phyloP scores from a whole-genome alignment of 176 grass and related monocot species.

The Panicum miliaceum region DNA sequence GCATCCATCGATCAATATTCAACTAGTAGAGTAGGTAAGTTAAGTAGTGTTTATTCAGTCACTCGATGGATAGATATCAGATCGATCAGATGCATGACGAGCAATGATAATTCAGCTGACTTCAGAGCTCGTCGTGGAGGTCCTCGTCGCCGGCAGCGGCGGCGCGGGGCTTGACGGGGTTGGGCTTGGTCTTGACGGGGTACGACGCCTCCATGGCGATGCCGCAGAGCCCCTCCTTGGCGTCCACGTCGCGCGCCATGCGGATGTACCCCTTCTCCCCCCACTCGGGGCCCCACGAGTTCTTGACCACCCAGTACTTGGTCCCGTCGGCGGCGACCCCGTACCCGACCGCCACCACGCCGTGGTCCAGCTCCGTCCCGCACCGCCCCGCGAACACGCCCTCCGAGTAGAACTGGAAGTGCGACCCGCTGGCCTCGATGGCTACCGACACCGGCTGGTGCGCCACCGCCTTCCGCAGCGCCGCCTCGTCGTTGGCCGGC shows the following conservation, averaged over 20 bases:
- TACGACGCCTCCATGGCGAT: constrained; percentile 64
- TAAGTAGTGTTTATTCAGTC: background rate
- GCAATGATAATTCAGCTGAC: background rate
- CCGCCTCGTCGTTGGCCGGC: constrained; percentile 52
- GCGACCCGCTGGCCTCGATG: constrained; percentile 58
- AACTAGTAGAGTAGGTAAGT: no score
- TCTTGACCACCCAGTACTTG: constrained; percentile 76
- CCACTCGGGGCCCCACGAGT: constrained; percentile 63
- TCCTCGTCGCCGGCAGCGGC: background rate
- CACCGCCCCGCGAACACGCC: constrained; percentile 56
- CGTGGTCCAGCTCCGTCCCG: constrained; percentile 57
- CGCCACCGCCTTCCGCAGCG: constrained; percentile 59
- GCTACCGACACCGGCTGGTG: constrained; percentile 61
- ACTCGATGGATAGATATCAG: background rate
- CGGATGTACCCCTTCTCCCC: constrained; percentile 67
- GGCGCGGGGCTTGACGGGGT: background rate
- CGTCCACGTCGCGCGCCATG: constrained; percentile 46
- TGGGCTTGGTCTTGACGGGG: constrained; percentile 50
- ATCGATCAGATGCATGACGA: background rate
- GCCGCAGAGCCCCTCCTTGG: constrained; percentile 54
- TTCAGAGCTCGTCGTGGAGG: background rate
- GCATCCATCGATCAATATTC: no score
- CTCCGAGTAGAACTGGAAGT: constrained; percentile 68
- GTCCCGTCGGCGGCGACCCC: constrained; percentile 42
- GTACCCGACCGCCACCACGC: constrained; percentile 59